phyloP scores from a whole-genome alignment of 164 flowering plant species.

The Umbilicus rupestris region DNA sequence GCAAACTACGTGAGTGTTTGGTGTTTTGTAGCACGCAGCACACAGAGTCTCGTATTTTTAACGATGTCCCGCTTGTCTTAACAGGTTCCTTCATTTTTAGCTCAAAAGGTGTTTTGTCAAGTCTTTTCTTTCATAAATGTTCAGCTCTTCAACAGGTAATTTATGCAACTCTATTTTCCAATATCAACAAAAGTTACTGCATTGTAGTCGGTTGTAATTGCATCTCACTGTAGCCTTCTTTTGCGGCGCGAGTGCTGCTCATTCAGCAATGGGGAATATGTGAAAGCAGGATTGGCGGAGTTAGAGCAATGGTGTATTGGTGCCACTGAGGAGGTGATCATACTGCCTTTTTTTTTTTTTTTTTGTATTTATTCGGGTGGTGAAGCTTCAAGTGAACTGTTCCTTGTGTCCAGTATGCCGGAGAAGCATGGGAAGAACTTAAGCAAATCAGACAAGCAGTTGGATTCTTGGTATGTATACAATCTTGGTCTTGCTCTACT shows the following conservation, averaged over 20 bases:
- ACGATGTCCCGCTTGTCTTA: slow-evolving; percentile 10
- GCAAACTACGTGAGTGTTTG: slow-evolving; percentile 53
- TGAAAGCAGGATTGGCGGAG: slow-evolving; percentile 87
- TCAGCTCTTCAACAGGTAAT: slow-evolving; percentile 89
- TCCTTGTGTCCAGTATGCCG: slow-evolving; percentile 54
- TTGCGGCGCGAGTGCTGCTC: slow-evolving; percentile 98
- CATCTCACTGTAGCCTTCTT: slow-evolving; percentile 62
- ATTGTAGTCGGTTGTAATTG: neutral
- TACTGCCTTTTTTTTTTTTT: neutral
- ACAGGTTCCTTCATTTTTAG: slow-evolving; percentile 87
- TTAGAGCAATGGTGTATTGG: slow-evolving; percentile 81
- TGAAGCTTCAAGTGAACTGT: neutral
- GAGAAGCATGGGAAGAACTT: slow-evolving; percentile 92
- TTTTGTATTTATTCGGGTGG: slow-evolving; percentile 5
- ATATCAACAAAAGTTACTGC: neutral
- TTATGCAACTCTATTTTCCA: neutral
- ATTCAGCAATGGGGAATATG: slow-evolving; percentile 93
- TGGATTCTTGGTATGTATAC: slow-evolving; percentile 67
- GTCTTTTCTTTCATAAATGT: slow-evolving; percentile 93
- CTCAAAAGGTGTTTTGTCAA: slow-evolving; percentile 78
- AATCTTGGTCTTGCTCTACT: neutral
- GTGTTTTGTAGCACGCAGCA: too few relatives aligned
- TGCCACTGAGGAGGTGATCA: slow-evolving; percentile 78
- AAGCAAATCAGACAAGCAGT: slow-evolving; percentile 98
- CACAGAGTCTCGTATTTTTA: neutral